Evolutionary conservation across 2,329 filamentous ascomycete species (phyloP).

Genomic region (Didymosphaeria variabile): DNA sequence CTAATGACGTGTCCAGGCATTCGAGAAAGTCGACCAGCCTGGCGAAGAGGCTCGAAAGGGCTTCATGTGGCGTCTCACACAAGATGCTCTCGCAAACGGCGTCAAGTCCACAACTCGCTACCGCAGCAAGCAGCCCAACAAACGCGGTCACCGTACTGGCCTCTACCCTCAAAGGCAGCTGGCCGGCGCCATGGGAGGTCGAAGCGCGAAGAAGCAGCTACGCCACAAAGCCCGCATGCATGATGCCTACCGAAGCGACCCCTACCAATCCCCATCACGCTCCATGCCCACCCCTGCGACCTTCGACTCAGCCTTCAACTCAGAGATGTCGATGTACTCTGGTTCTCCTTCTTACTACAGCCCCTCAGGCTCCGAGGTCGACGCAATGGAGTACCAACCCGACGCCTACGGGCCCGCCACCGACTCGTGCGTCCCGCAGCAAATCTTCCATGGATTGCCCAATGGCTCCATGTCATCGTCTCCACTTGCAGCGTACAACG

Average conservation of each 20-base stretch:
- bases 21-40: conserved; percentile 61
- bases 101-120: conserved; percentile 83
- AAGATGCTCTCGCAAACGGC: conserved; percentile 73
- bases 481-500: conserved; percentile 19
- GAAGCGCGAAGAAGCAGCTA: conserved; percentile 46
- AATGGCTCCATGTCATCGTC: conserved; percentile 20
- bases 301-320: conserved; percentile 22
- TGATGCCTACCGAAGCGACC: conserved; percentile 30
- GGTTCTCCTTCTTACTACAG: conserved; percentile 29
- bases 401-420: conserved; percentile 21
- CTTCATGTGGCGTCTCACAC: conserved; percentile 79
- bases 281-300: conserved; percentile 19
- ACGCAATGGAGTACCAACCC: conserved; percentile 24
- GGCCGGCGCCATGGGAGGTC: conserved; percentile 57
- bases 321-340: conserved; percentile 18
- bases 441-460: conserved; percentile 11
- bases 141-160: conserved; percentile 44
- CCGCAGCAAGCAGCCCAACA: conserved; percentile 57
- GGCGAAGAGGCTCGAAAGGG: conserved; percentile 69
- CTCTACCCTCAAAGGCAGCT: conserved; percentile 52
- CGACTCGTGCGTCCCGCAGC: conserved; percentile 18
- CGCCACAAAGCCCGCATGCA: conserved; percentile 25
- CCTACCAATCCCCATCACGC: conserved; percentile 27
- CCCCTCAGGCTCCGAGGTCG: conserved; percentile 26
- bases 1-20: conserved; percentile 56